These are phyloP conservation scores for Monotropa hypopitys DNA, from an alignment of 179 eudicot species.

Conservation along the genomic window DNA sequence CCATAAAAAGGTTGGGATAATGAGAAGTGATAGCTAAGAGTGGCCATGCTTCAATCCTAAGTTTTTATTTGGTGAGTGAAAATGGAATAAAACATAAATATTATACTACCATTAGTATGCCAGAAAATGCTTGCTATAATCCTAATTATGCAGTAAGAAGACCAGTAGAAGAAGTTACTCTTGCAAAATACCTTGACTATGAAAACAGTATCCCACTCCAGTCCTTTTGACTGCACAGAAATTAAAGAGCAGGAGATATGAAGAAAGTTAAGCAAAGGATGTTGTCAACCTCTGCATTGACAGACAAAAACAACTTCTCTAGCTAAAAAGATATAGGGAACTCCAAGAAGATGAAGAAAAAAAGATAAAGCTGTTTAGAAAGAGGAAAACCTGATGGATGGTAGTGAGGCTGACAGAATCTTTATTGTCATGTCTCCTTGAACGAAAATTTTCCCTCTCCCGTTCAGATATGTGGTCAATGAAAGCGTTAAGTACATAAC, in stretches of 20 bases:
- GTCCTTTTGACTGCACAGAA: constrained; percentile 77
- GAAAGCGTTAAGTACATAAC: constrained; percentile 47
- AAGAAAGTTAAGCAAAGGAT: constrained; percentile 5
- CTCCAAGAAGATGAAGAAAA: background rate
- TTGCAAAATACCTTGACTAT: constrained; percentile 60
- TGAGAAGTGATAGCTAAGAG: background rate
- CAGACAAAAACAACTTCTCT: background rate
- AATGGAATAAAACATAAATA: background rate
- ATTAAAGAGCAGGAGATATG: background rate
- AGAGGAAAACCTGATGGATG: constrained; percentile 67
- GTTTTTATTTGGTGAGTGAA: background rate
- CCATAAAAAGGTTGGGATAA: background rate
- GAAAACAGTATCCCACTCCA: constrained; percentile 95
- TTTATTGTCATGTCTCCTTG: constrained; percentile 61
- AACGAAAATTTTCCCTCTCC: constrained; percentile 72
- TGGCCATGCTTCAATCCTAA: background rate
- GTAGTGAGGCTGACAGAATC: constrained; percentile 84
- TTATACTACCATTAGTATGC: background rate
- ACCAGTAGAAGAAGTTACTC: background rate
- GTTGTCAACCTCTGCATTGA: constrained; percentile 4
- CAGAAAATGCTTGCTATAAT: background rate
- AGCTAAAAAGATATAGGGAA: background rate
- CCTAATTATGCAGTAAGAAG: background rate
- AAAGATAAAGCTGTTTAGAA: background rate
- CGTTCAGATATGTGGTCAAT: constrained; percentile 63